Evolutionary conservation across 345 rosid genomes (phyloP), one percentile per base, ranked within the genome.

Genomic region (Luvunga scandens): DNA sequence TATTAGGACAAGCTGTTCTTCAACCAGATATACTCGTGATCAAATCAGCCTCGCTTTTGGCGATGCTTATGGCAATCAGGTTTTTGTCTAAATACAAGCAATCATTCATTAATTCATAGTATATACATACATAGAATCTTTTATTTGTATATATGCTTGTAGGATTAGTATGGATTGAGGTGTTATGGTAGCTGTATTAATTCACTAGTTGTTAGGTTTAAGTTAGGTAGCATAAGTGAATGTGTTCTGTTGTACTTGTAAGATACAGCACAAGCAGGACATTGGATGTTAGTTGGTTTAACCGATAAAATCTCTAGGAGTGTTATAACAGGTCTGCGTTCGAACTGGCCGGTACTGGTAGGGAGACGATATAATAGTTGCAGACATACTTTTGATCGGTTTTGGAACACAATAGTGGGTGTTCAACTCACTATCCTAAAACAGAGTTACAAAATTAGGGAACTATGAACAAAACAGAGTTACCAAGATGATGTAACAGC

Each of bases 61-160:
- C 0, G 93, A 94, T 71, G 95, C 91, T 39, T 89, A 88, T 73
- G 98, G 94, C 73, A 88, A 90, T 82, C 91, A 86, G 93, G 93
- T 90, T 25, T 18, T 16, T 1, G 18, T 19, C 57, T 53, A 18
- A 53, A 53, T 53, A 53, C 57, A 4, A 53, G 18, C 7, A 5
- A 53, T 53, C 22, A 5, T 0, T 18, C 7, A 53, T 18, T 53
- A 53, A 18, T 53, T 18, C 57, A 53, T 18, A 18, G 57, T 53
- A 53, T 19, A 18, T 50, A 18, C 56, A 18, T 50, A 18, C 21
- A 18, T 1, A 14, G 7, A 53, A 0, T 18, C 57, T 53, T 16
- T 53, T 53, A 5, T 18, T 53, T 53, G 21, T 0, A 18, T 16
- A 50, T 16, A 0, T 50, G 18, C 21, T 0, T 50, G 19, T 50